These are phyloP conservation scores for Acrodontium crateriforme DNA, from an alignment of 2,329 filamentous ascomycete genomes.

Conservation along the genomic window DNA sequence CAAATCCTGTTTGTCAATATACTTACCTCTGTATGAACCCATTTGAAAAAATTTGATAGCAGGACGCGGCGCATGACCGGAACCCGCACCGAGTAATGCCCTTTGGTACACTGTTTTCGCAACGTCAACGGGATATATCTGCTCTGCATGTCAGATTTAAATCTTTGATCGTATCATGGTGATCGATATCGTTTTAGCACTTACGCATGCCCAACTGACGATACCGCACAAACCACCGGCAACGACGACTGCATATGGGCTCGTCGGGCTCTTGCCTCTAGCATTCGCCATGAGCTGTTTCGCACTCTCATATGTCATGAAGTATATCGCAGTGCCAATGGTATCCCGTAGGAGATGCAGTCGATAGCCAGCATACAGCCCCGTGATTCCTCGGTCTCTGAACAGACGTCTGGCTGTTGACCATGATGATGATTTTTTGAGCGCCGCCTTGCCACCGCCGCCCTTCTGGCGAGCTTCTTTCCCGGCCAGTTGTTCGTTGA, in stretches of 20 bases:
- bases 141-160: conserved; percentile 3
- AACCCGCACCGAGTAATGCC: conserved; percentile 59
- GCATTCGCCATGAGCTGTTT: conserved; percentile 71
- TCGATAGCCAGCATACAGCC: conserved; percentile 68
- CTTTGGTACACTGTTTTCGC: conserved; percentile 78
- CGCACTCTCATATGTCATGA: conserved; percentile 76
- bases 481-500: conserved; percentile 74
- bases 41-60: conserved; percentile 66
- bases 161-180: conserved; percentile 3
- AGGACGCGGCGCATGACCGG: conserved; percentile 37
- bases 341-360: conserved; percentile 78
- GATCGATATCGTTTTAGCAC: conserved; percentile 23
- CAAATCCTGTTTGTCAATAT: not conserved
- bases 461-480: conserved; percentile 42
- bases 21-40: conserved; percentile 62
- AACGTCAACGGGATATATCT: conserved; percentile 55
- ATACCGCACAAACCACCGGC: conserved; percentile 72
- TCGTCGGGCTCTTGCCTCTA: conserved; percentile 58
- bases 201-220: conserved; percentile 68
- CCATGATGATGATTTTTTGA: conserved; percentile 17
- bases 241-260: conserved; percentile 62
- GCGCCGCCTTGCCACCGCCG: conserved; percentile 1
- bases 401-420: conserved; percentile 63
- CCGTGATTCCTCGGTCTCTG: conserved; percentile 55
- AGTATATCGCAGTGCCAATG: conserved; percentile 72